A percentile compares a stretch with the other conserved stretches of the same genome.
Evolutionary conservation across 1,284 basidiomycete genomes (phyloP).

Genomic region (Taiwanofungus camphoratus): DNA sequence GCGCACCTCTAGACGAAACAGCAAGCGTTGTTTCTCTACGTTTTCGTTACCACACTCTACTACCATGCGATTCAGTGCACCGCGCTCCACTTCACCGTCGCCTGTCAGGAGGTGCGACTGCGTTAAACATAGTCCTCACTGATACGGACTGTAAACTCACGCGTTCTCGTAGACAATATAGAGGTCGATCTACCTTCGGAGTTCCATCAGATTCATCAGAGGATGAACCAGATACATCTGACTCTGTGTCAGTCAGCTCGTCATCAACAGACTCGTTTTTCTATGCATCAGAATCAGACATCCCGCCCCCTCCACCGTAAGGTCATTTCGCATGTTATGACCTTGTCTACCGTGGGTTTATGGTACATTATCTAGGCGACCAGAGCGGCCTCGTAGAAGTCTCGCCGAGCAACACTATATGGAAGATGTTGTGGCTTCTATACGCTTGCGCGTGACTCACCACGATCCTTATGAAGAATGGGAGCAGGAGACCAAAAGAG

Average conservation of each 20-base stretch:
- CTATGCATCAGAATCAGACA: constrained; percentile 38
- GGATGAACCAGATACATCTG: constrained; percentile 35
- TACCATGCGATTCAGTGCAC: constrained; percentile 56
- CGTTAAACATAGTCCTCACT: not conserved
- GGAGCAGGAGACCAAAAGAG: constrained; percentile 60
- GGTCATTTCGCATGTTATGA: constrained; percentile 17
- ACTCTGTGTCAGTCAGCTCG: constrained; percentile 35
- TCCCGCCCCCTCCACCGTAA: constrained; percentile 30
- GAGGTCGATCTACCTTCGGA: constrained; percentile 49
- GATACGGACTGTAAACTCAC: not conserved
- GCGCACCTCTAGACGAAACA: too few relatives aligned
- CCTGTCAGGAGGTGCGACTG: constrained; percentile 42
- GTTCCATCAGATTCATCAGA: constrained; percentile 47
- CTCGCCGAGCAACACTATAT: constrained; percentile 46
- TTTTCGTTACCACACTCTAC: not conserved
- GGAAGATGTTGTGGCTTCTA: constrained; percentile 65
- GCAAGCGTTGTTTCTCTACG: too few relatives aligned
- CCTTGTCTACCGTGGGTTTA: too few relatives aligned
- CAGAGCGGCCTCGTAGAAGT: constrained; percentile 19
- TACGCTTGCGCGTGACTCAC: constrained; percentile 59
- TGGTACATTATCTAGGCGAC: constrained; percentile 12
- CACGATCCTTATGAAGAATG: constrained; percentile 76
- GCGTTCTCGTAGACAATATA: constrained; percentile 11
- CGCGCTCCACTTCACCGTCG: constrained; percentile 57
- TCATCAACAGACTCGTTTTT: constrained; percentile 32